phyloP scores from a whole-genome alignment of 805 yeast genomes.

The Teunomyces cretensis region DNA sequence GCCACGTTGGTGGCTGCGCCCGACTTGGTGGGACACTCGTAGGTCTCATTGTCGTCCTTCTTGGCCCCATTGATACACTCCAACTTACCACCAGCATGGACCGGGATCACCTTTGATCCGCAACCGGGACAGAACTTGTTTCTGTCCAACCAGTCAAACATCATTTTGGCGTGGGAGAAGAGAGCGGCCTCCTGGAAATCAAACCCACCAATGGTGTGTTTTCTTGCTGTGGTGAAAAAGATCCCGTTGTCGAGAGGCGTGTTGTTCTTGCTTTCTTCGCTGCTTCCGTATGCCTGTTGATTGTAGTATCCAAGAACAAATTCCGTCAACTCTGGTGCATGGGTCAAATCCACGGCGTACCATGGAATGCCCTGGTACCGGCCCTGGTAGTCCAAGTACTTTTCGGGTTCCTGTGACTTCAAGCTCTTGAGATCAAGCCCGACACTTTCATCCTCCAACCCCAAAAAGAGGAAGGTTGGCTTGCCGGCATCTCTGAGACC shows the following conservation, averaged over 20 bases:
- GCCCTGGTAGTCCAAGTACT: conserved; percentile 44
- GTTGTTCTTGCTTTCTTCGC: neutral
- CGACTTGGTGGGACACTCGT: conserved; percentile 37
- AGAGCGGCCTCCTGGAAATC: conserved; percentile 55
- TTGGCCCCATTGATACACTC: conserved; percentile 39
- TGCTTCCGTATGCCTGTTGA: conserved; percentile 14
- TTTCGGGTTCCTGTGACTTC: conserved; percentile 23
- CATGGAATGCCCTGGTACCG: conserved; percentile 61
- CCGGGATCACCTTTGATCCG: conserved; percentile 61
- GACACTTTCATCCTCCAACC: conserved; percentile 46
- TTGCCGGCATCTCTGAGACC: conserved; percentile 39
- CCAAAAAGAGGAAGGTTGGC: conserved; percentile 44
- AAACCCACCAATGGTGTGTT: conserved; percentile 33
- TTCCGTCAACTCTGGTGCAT: conserved; percentile 40
- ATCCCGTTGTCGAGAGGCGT: conserved; percentile 11
- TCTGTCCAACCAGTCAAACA: conserved; percentile 77
- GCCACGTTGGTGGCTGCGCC: conserved; percentile 67
- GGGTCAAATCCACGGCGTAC: conserved; percentile 59
- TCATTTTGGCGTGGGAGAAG: conserved; percentile 80
- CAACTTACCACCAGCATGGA: conserved; percentile 67
- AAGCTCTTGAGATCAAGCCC: conserved; percentile 33
- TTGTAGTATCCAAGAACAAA: conserved; percentile 29
- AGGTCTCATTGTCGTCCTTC: conserved; percentile 16
- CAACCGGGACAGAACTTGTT: conserved; percentile 85
- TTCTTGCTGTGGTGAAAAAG: conserved; percentile 36